Base-by-base conservation (phyloP, 306 rosid genomes). In the Cucurbita maxima region DNA sequence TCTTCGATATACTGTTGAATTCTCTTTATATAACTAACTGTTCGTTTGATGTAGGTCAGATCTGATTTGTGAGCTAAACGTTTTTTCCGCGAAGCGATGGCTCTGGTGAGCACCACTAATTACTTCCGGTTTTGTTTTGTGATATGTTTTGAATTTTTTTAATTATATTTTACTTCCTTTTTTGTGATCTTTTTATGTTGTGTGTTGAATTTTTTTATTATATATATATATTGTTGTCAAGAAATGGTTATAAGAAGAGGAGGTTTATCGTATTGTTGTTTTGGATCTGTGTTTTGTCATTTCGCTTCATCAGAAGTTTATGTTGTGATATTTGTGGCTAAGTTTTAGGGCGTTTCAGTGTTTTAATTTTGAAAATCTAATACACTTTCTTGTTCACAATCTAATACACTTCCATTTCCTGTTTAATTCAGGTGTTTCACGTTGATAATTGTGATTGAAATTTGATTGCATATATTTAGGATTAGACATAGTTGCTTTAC, bases 61-160 rank as follows among this genome's bases (percentile, higher is more conserved):
- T 91, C 96, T 79, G 75, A 25, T 38, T 30, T 81, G 67, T 41
- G 84, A 38, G 88, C 75, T 61, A 78, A 76, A 36, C 82, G 61
- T 75, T 77, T 80, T 41, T 79, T 81, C 79, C 77, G 53, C n/a
- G 58, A 79, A 88, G 89, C 87, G 78, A 91, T 91, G 97, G 88
- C 90, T 79, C 86, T 91, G 87, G 92, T 86, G 81, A 81, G 96
- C 83, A 4, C n/a, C 1, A 58, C 6, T 48, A 45, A 15, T 12
- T 25, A 45, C 38, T 66, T 34, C 19, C 15, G 11, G 5, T 38
- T 15, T 0, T 30, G 34, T 30, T 30, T 30, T 30, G 34, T 30
- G 34, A 30, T 30, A 30, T 30, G 34, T 30, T 30, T 30, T 30
- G 34, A 30, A 30, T 30, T 30, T 30, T 30, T 30, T 30, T 30